Conservation (phyloP, 2,329 filamentous ascomycete species). For the Paramyrothecium roridum region DNA sequence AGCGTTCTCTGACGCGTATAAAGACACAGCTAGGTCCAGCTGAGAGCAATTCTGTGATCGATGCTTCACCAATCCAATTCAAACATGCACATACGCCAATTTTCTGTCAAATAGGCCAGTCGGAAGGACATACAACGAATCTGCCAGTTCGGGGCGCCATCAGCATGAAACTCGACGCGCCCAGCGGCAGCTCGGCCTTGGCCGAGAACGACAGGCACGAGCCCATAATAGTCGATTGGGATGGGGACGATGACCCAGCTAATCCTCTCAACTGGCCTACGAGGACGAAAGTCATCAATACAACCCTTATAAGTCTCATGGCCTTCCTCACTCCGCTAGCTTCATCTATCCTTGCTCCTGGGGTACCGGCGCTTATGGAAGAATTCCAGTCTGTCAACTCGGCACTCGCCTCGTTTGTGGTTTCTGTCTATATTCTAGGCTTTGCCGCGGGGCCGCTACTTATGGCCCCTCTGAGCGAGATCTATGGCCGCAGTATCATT, state of each 20-base stretch:
- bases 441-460: constrained; percentile 45
- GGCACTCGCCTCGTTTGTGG: constrained; percentile 22
- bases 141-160: too few relatives aligned
- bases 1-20: too few relatives aligned
- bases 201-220: too few relatives aligned
- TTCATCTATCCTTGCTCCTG: constrained; percentile 59
- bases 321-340: constrained; percentile 41
- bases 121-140: too few relatives aligned
- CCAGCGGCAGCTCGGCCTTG: too few relatives aligned
- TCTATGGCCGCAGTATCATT: constrained; percentile 40
- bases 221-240: constrained; percentile 34
- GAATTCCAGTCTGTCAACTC: constrained; percentile 41
- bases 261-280: constrained; percentile 67
- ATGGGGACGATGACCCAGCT: constrained; percentile 49
- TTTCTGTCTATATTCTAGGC: constrained; percentile 48
- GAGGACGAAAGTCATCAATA: constrained; percentile 31
- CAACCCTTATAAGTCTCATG: constrained; percentile 18
- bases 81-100: too few relatives aligned
- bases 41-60: too few relatives aligned
- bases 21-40: too few relatives aligned
- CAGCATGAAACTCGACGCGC: too few relatives aligned
- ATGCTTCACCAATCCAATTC: too few relatives aligned
- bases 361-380: constrained; percentile 53
- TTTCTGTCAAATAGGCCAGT: too few relatives aligned
- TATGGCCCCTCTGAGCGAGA: constrained; percentile 46